These are phyloP conservation scores for Hortaea sp. DNA, from an alignment of 2,329 filamentous ascomycete species.

Conservation along the genomic window DNA sequence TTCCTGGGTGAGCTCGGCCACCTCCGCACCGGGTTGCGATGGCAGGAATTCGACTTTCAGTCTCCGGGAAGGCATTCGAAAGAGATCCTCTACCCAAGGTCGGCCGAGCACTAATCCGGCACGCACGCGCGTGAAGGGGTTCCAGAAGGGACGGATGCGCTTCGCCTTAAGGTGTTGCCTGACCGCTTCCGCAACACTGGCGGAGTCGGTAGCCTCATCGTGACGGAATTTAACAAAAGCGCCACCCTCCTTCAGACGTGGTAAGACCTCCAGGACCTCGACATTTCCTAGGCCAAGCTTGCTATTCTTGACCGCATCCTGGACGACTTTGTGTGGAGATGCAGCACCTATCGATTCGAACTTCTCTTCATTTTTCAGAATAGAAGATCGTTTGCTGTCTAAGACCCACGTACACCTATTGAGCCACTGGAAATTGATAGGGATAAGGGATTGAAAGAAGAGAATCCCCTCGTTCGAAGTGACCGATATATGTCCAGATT, in stretches of 20 bases:
- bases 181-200: conserved; percentile 52
- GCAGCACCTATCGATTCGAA: conserved; percentile 32
- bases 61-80: conserved; percentile 65
- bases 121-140: conserved; percentile 62
- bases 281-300: conserved; percentile 31
- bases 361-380: conserved; percentile 5
- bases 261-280: conserved; percentile 70
- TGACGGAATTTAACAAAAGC: conserved; percentile 80
- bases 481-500: conserved; percentile 72
- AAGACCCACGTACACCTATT: conserved; percentile 42
- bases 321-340: conserved; percentile 46
- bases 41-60: conserved; percentile 80
- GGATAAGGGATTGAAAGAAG: conserved; percentile 89
- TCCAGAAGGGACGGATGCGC: conserved; percentile 82
- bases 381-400: conserved; percentile 18
- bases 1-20: conserved; percentile 75
- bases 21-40: conserved; percentile 56
- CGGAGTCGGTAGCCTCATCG: conserved; percentile 35
- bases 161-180: conserved; percentile 55
- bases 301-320: conserved; percentile 27
- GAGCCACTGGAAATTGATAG: conserved; percentile 60
- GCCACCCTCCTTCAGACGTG: conserved; percentile 81
- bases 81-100: conserved; percentile 91
- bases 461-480: conserved; percentile 69
- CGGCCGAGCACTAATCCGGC: conserved; percentile 67